A percentile compares a stretch with the other conserved stretches of the same genome.
phyloP scores from a whole-genome alignment of 805 yeast genomes.

The Pichia eremophila region DNA sequence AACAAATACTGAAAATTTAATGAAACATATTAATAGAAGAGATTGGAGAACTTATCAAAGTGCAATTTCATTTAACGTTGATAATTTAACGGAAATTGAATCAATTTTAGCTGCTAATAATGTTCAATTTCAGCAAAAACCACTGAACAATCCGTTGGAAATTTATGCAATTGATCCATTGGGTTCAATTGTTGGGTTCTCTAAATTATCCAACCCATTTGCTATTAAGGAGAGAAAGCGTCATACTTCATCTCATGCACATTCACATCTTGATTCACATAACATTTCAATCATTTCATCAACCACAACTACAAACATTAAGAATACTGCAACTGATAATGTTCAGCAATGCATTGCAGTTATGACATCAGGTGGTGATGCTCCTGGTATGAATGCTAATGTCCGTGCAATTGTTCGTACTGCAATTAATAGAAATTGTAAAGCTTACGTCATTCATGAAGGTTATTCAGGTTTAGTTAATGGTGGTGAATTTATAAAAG shows the following conservation, averaged over 20 bases:
- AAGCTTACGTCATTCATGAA: slow-evolving; percentile 59
- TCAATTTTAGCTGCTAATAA: slow-evolving; percentile 24
- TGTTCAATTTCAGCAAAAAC: slow-evolving; percentile 46
- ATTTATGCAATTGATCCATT: slow-evolving; percentile 74
- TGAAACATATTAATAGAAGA: slow-evolving; percentile 20
- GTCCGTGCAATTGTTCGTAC: slow-evolving; percentile 67
- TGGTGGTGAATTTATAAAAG: slow-evolving; percentile 49
- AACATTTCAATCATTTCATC: not conserved
- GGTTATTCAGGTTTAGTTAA: slow-evolving; percentile 67
- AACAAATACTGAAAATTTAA: slow-evolving; percentile 21
- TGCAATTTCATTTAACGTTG: slow-evolving; percentile 37
- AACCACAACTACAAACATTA: not conserved
- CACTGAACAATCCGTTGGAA: slow-evolving; percentile 69
- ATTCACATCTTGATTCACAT: not conserved
- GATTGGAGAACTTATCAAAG: slow-evolving; percentile 46
- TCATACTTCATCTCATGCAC: not conserved
- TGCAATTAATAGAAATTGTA: slow-evolving; percentile 55
- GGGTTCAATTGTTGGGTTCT: slow-evolving; percentile 75
- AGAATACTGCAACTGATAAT: slow-evolving; percentile 1
- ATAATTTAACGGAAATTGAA: slow-evolving; percentile 31
- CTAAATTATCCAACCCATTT: slow-evolving; percentile 49
- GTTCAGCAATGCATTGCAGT: slow-evolving; percentile 40
- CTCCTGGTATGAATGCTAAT: slow-evolving; percentile 74
- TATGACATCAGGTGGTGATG: slow-evolving; percentile 78
- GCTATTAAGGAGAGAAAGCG: slow-evolving; percentile 14